Base-by-base conservation (phyloP, 306 rosid species). In the Abrus precatorius region DNA sequence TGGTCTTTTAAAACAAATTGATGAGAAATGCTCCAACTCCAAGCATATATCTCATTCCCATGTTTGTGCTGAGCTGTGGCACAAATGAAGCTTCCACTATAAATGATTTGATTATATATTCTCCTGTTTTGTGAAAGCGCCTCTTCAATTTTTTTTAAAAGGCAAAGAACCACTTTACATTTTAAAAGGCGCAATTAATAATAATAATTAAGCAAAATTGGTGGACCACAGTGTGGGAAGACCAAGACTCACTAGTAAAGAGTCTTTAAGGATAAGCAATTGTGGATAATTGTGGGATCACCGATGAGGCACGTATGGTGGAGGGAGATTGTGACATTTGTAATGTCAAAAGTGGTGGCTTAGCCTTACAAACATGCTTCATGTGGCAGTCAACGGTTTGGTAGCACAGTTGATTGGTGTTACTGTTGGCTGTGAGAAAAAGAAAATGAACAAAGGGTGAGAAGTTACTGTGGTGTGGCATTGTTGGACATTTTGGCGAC, bases 41-140 rank as follows among this genome's bases (percentile, higher is more conserved):
- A 47, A 63, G 6, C 73, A 84, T 73, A 84, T 84, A 68, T 84
- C 77, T 67, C 63, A 79, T 52, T 79, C 84, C 62, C 66, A 78
- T 78, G 54, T 72, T 65, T 55, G 49, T 54, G 79, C 61, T 69
- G 65, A 14, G 69, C 44, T 60, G 76, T 74, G 89, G 72, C 68
- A 69, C 77, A 30, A 87, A 78, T 65, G 80, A 84, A 82, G 62
- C 85, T 82, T 64, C 86, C 85, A 86, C 87, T 84, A 60, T 72
- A 77, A 83, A 33, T 77, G 81, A 80, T 77, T 86, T 83, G 67
- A 80, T 76, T 76, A 48, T 69, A 56, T 53, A 80, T 84, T 87
- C 86, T 64, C 81, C 47, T 69, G 59, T 78, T 70, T n/a, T 41
- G 0, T 56, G 90, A 87, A 80, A 74, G 32, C 13, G 80, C 80